A percentile compares a stretch with the other conserved stretches of the same genome.
phyloP scores from a whole-genome alignment of 768 basidiomycete genomes.

The Suillus sp. region DNA sequence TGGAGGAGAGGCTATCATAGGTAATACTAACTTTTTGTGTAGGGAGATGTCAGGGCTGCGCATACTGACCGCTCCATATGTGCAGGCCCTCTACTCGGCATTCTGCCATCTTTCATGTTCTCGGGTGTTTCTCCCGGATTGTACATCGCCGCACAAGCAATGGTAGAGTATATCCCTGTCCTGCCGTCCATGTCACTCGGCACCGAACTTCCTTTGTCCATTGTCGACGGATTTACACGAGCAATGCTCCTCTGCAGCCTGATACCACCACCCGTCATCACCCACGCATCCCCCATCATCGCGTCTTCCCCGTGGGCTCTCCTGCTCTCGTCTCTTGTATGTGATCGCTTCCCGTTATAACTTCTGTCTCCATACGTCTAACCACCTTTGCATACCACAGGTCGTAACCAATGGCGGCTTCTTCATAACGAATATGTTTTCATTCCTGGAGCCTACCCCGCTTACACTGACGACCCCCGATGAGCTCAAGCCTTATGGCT shows the following conservation, averaged over 20 bases:
- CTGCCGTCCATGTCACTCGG: conserved; percentile 53
- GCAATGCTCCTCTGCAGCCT: conserved; percentile 77
- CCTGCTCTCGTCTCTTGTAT: conserved; percentile 68
- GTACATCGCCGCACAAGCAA: conserved; percentile 60
- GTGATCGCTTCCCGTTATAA: conserved; percentile 23
- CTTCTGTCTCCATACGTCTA: neutral
- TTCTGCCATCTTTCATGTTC: conserved; percentile 79
- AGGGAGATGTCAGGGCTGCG: neutral
- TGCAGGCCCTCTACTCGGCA: conserved; percentile 61
- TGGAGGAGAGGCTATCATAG: conserved; percentile 73
- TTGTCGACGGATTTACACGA: conserved; percentile 80
- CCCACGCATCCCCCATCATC: conserved; percentile 51
- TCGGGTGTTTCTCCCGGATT: conserved; percentile 66
- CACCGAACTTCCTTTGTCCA: conserved; percentile 69
- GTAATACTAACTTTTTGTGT: conserved; percentile 40
- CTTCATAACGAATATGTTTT: conserved; percentile 75
- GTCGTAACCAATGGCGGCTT: conserved; percentile 78
- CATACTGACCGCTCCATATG: conserved; percentile 2
- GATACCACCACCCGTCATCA: conserved; percentile 67
- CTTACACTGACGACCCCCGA: conserved; percentile 73
- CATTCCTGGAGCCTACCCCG: conserved; percentile 72
- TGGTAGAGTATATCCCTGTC: conserved; percentile 61
- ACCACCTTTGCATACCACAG: conserved; percentile 36
- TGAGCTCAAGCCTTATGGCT: conserved; percentile 81
- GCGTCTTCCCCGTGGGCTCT: conserved; percentile 77